Evolutionary conservation across 352 stramenopile genomes (phyloP).

Genomic region (Phytopythium sindhum): DNA sequence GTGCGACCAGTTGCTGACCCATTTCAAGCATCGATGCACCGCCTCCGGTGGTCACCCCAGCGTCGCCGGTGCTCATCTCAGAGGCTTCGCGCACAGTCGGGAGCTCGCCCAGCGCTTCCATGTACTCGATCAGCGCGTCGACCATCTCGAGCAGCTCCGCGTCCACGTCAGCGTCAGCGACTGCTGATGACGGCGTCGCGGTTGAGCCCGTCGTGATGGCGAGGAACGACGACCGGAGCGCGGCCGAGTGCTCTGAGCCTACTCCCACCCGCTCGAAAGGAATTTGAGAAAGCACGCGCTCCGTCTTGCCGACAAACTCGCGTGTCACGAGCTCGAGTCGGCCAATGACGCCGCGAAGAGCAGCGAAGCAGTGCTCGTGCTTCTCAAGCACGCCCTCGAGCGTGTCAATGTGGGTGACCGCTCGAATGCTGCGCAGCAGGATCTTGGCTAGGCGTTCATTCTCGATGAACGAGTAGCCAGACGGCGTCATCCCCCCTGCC

Average conservation of each 20-base stretch:
- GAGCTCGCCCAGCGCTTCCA: slow-evolving; percentile 14
- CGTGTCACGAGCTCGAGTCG: slow-evolving; percentile 33
- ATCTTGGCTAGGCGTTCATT: slow-evolving; percentile 75
- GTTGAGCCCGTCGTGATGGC: slow-evolving; percentile 6
- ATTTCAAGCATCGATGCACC: slow-evolving; percentile 20
- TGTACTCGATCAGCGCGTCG: slow-evolving; percentile 25
- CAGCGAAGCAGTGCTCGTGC: slow-evolving; percentile 35
- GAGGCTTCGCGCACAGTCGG: background rate
- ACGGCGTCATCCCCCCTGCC: background rate
- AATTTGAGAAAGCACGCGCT: slow-evolving; percentile 8
- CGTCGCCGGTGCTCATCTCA: background rate
- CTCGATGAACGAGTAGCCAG: slow-evolving; percentile 56
- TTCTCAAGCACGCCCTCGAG: slow-evolving; percentile 48
- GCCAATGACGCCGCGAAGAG: slow-evolving; percentile 26
- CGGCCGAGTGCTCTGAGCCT: background rate
- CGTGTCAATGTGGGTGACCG: slow-evolving; percentile 40
- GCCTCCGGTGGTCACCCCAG: background rate
- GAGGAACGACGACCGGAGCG: slow-evolving; percentile 9
- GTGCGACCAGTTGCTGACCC: slow-evolving; percentile 33
- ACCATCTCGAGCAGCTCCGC: slow-evolving; percentile 6
- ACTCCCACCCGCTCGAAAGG: background rate
- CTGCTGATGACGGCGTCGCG: background rate
- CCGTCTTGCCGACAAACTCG: slow-evolving; percentile 19
- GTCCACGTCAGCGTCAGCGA: background rate
- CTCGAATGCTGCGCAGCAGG: slow-evolving; percentile 65